A percentile compares a stretch with the other conserved stretches of the same genome.
phyloP scores from a whole-genome alignment of 2,329 filamentous ascomycete genomes.

The Plenodomus biglobosus region DNA sequence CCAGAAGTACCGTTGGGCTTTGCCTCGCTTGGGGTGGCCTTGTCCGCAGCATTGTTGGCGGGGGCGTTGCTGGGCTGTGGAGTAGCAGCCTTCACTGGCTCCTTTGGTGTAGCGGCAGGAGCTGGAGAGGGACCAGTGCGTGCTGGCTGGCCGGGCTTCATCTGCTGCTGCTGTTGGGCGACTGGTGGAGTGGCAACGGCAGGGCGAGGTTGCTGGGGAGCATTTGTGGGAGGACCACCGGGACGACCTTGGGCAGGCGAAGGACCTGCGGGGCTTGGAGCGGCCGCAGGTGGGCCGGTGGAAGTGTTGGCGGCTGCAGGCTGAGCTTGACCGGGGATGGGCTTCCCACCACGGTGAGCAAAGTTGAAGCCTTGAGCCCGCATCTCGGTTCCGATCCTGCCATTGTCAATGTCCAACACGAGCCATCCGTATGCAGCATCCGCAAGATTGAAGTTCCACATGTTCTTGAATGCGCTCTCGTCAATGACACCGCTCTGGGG shows the following conservation, averaged over 20 bases:
- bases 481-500: slow-evolving; percentile 84
- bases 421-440: slow-evolving; percentile 97
- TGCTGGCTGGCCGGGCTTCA: slow-evolving; percentile 42
- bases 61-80: slow-evolving; percentile 49
- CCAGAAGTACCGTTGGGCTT: slow-evolving; percentile 55
- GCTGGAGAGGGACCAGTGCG: slow-evolving; percentile 47
- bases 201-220: slow-evolving; percentile 39
- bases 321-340: slow-evolving; percentile 43
- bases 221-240: slow-evolving; percentile 31
- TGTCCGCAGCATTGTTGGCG: slow-evolving; percentile 42
- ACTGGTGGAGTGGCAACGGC: slow-evolving; percentile 42
- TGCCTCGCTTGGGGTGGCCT: slow-evolving; percentile 46
- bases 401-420: slow-evolving; percentile 91
- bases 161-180: slow-evolving; percentile 46
- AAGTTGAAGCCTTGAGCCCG: slow-evolving; percentile 99
- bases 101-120: slow-evolving; percentile 46
- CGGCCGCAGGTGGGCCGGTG: slow-evolving; percentile 40
- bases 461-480: slow-evolving; percentile 99
- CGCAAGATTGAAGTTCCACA: slow-evolving; percentile 99
- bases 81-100: slow-evolving; percentile 53
- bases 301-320: slow-evolving; percentile 40
- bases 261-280: slow-evolving; percentile 45
- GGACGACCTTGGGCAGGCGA: slow-evolving; percentile 40
- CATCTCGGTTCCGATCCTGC: slow-evolving; percentile 97
- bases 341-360: slow-evolving; percentile 86